These are phyloP conservation scores for Mercurialis annua DNA, from an alignment of 345 rosid species.

Conservation along the genomic window DNA sequence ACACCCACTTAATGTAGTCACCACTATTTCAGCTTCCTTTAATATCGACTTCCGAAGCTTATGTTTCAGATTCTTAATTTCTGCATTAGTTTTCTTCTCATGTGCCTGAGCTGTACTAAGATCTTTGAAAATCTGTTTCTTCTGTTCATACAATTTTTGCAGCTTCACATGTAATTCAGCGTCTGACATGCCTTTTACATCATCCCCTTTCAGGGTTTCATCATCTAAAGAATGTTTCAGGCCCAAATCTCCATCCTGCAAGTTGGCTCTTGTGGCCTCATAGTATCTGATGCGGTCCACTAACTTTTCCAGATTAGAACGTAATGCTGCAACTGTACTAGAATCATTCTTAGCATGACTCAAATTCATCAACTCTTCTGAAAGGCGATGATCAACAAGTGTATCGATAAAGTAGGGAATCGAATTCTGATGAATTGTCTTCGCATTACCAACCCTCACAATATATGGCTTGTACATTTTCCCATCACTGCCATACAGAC, in stretches of 20 bases:
- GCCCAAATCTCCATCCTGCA: conserved; percentile 53
- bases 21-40: conserved; percentile 93
- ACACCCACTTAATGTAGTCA: conserved; percentile 91
- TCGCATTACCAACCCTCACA: conserved; percentile 94
- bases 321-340: conserved; percentile 39
- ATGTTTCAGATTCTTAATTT: conserved; percentile 58
- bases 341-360: conserved; percentile 41
- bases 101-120: conserved; percentile 76
- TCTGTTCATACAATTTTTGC: conserved; percentile 71
- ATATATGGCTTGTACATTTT: conserved; percentile 87
- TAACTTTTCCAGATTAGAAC: conserved; percentile 72
- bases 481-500: conserved; percentile 85
- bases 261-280: conserved; percentile 90
- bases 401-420: conserved; percentile 82
- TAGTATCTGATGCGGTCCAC: conserved; percentile 68
- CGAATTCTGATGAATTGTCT: conserved; percentile 81
- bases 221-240: conserved; percentile 40
- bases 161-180: conserved; percentile 60
- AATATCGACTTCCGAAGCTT: conserved; percentile 75
- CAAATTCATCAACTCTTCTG: conserved; percentile 57
- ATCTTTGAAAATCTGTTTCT: conserved; percentile 77
- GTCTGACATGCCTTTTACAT: conserved; percentile 58
- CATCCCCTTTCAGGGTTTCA: conserved; percentile 41
- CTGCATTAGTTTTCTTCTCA: conserved; percentile 72
- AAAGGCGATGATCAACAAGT: conserved; percentile 84